Conservation (phyloP, 148 eudicot genomes). For the Polygonum aviculare region DNA sequence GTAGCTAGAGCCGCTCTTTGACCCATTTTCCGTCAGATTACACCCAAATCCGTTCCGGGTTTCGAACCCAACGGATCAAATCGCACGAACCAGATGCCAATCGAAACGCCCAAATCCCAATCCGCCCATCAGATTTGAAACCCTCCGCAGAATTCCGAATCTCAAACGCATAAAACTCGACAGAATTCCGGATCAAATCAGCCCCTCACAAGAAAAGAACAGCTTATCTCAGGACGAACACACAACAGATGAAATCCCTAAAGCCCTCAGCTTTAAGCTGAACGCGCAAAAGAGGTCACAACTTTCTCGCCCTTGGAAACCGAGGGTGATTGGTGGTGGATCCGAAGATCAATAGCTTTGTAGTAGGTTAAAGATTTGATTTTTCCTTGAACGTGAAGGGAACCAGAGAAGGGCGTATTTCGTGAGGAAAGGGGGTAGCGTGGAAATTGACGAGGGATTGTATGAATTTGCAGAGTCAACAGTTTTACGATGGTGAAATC, state of each 20-base stretch:
- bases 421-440: not conserved
- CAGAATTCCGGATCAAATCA: not conserved
- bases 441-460: constrained; percentile 1
- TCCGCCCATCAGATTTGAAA: not conserved
- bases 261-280: not conserved
- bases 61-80: not conserved
- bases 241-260: not conserved
- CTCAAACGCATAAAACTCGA: not conserved
- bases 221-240: not conserved
- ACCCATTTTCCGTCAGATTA: not conserved
- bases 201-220: not conserved
- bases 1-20: not conserved
- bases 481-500: not conserved
- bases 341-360: constrained; percentile 5
- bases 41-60: not conserved
- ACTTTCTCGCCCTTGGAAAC: not conserved
- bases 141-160: not conserved
- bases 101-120: not conserved
- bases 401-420: constrained; percentile 2
- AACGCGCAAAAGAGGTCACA: constrained; percentile 1
- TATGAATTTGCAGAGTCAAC: constrained; percentile 2
- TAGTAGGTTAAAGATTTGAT: not conserved
- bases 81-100: not conserved
- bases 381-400: not conserved
- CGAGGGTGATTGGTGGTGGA: not conserved